These are phyloP conservation scores for Cryptococcus sp. DNA, from an alignment of 1,284 basidiomycete species.

Conservation along the genomic window DNA sequence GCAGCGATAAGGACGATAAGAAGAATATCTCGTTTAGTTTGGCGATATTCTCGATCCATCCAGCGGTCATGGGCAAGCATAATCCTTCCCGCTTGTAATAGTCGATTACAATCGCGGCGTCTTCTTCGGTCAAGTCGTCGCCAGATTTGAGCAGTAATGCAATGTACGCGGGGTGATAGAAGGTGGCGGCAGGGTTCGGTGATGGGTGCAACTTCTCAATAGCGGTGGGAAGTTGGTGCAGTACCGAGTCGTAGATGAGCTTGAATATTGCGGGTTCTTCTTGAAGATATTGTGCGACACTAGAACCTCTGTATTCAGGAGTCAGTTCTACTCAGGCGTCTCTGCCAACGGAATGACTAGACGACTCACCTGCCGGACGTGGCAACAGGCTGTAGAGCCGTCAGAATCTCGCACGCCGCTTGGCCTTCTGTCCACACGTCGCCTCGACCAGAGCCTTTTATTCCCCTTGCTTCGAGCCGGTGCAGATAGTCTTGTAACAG, in stretches of 20 bases:
- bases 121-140: conserved; percentile 49
- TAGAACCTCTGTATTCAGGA: background rate
- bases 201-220: conserved; percentile 42
- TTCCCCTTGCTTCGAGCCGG: conserved; percentile 23
- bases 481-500: conserved; percentile 44
- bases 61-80: conserved; percentile 54
- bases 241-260: conserved; percentile 26
- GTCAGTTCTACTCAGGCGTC: background rate
- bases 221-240: conserved; percentile 42
- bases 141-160: conserved; percentile 51
- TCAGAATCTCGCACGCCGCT: conserved; percentile 39
- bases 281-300: no score
- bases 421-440: conserved; percentile 49
- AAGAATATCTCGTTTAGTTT: conserved; percentile 54
- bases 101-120: conserved; percentile 53
- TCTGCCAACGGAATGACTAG: background rate
- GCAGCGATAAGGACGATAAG: conserved; percentile 27
- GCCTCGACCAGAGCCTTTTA: conserved; percentile 14
- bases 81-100: conserved; percentile 54
- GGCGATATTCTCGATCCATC: conserved; percentile 57
- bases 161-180: conserved; percentile 49
- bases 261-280: no score
- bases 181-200: conserved; percentile 25
- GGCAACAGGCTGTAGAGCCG: conserved; percentile 30
- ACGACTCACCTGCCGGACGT: conserved; percentile 7